phyloP scores from a whole-genome alignment of 2,329 filamentous ascomycete species.

The Penicillium sp. region DNA sequence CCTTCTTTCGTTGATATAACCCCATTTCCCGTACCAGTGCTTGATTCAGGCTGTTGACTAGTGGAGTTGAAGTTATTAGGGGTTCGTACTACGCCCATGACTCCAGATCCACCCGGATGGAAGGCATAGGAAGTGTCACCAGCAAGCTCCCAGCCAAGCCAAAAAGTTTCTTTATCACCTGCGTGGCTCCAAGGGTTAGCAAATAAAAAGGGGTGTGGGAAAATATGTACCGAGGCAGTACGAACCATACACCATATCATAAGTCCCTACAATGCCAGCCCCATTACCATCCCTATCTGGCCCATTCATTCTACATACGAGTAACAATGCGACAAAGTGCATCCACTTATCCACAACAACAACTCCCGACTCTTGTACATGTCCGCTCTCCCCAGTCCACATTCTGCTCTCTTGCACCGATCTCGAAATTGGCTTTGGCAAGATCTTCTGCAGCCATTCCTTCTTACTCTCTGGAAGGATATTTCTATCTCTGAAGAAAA shows the following conservation, averaged over 20 bases:
- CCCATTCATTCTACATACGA: background rate
- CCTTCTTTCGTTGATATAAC: background rate
- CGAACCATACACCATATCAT: background rate
- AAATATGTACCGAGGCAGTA: background rate
- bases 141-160: background rate
- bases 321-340: background rate
- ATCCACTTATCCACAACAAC: background rate
- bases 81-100: background rate
- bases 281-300: background rate
- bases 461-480: background rate
- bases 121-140: background rate
- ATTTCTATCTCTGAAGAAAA: background rate
- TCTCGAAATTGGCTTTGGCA: background rate
- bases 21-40: background rate
- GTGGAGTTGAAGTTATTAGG: background rate
- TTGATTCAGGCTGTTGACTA: background rate
- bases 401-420: background rate
- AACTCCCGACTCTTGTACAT: background rate
- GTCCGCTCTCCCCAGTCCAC: background rate
- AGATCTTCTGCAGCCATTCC: background rate
- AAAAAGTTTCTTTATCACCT: background rate
- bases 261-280: background rate
- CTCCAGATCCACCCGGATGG: background rate
- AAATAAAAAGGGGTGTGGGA: background rate
- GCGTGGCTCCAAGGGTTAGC: background rate